A percentile compares a stretch with the other conserved stretches of the same genome.
These are phyloP conservation scores for Trichophyton simii DNA, from an alignment of 2,329 filamentous ascomycete species.

Conservation along the genomic window DNA sequence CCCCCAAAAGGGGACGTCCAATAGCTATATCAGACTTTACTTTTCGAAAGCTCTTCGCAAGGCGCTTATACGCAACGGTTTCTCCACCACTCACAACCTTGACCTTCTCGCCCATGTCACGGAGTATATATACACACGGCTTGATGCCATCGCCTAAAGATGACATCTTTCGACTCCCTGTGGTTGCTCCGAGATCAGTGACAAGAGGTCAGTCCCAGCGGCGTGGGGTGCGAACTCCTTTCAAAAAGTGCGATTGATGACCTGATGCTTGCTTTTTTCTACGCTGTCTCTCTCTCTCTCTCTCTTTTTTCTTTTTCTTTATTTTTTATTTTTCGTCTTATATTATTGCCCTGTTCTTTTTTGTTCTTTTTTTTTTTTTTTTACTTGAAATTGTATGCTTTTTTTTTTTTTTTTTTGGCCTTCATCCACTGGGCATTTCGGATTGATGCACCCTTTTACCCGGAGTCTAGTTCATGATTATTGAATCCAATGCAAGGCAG, in stretches of 20 bases:
- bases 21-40: background rate
- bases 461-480: background rate
- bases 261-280: conserved; percentile 4
- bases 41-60: background rate
- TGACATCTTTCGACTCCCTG: background rate
- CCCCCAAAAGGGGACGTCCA: background rate
- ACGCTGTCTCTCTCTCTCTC: background rate
- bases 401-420: background rate
- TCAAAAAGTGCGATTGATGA: background rate
- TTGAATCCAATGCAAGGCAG: background rate
- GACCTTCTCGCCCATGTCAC: background rate
- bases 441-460: background rate
- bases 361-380: background rate
- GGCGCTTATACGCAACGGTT: background rate
- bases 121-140: background rate
- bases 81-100: background rate
- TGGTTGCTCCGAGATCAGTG: background rate
- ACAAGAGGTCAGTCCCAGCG: background rate
- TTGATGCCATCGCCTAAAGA: background rate
- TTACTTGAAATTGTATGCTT: background rate
- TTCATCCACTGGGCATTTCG: background rate
- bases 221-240: background rate
- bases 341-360: background rate
- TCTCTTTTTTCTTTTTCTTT: background rate
- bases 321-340: background rate